Evolutionary conservation across 495 filamentous ascomycete genomes (phyloP), one percentile per base, ranked within the genome.

Genomic region (Daldinia grandis): DNA sequence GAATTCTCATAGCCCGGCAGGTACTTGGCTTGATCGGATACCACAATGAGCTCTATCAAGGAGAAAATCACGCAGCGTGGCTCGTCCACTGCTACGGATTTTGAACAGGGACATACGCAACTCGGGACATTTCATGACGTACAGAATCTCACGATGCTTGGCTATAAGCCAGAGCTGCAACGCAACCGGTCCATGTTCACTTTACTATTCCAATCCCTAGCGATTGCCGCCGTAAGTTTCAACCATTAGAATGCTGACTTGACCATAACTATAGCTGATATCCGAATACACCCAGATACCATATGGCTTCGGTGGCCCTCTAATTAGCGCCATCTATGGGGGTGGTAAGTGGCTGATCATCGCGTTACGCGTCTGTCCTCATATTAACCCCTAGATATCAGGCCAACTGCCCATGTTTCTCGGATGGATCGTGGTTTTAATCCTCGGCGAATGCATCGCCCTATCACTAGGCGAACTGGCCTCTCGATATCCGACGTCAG

Each of bases 121-220:
- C 74, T 78, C 37, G 76, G 75, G 12, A 78, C 78, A 17, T 70
- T 76, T 62, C 56, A 74, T 5, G 86, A 88, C 78, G 84, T 85
- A 57, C 79, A 82, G 49, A 78, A 76, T 24, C 72, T 90, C 71
- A 86, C 84, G 6, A 74, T 88, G 62, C 74, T 88, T 65, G 87
- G 87, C 6, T 90, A 89, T 72, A 88, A 87, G 78, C 87, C 88
- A 50, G 87, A 89, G 68, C 74, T 90, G 35, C 78, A 76, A 19
- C 79, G 87, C 17, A 87, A 89, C 75, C 74, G 79, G 27, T 81
- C 79, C n/a, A 81, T 81, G 78, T 78, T 77, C 37, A 81, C 79
- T 19, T 60, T 81, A 54, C 53, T 81, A 44, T 80, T 80, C 60
- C 78, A 81, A 70, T 78, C 77, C 9, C 56, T 81, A 49, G 79